Evolutionary conservation across 106 monocot species (phyloP).

Genomic region (Chionographis japonica): DNA sequence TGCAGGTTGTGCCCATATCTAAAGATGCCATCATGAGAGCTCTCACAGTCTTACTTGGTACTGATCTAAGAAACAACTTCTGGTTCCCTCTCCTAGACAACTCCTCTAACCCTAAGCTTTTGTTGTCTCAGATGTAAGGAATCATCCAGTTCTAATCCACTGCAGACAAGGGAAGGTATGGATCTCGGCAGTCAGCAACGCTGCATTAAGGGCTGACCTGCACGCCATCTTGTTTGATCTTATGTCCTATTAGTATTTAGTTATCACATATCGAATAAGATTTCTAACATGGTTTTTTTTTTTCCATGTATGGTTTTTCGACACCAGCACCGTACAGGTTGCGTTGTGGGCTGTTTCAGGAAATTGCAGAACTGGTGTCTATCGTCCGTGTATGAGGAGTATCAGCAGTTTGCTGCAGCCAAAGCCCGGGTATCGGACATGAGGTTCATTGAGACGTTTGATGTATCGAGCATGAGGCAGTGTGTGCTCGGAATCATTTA

Average conservation of each 20-base stretch:
- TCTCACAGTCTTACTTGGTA: conserved; percentile 57
- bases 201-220: not conserved
- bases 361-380: conserved; percentile 56
- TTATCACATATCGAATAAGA: not conserved
- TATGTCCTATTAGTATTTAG: too few relatives aligned
- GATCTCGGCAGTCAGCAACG: not conserved
- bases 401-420: conserved; percentile 32
- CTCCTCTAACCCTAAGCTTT: not conserved
- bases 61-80: not conserved
- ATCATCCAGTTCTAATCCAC: conserved; percentile 60
- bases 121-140: conserved; percentile 41
- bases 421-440: conserved; percentile 40
- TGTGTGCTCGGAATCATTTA: conserved; percentile 29
- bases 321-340: conserved; percentile 68
- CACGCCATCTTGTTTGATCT: too few relatives aligned
- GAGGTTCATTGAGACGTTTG: conserved; percentile 52
- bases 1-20: conserved; percentile 21
- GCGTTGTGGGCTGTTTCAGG: conserved; percentile 64
- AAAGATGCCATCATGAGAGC: conserved; percentile 35
- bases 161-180: conserved; percentile 67
- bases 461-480: conserved; percentile 28
- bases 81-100: not conserved
- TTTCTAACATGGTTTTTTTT: not conserved
- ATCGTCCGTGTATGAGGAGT: conserved; percentile 50
- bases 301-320: too few relatives aligned